phyloP scores from a whole-genome alignment of 2,329 filamentous ascomycete species.

The Chrysoporthe austroafricana region DNA sequence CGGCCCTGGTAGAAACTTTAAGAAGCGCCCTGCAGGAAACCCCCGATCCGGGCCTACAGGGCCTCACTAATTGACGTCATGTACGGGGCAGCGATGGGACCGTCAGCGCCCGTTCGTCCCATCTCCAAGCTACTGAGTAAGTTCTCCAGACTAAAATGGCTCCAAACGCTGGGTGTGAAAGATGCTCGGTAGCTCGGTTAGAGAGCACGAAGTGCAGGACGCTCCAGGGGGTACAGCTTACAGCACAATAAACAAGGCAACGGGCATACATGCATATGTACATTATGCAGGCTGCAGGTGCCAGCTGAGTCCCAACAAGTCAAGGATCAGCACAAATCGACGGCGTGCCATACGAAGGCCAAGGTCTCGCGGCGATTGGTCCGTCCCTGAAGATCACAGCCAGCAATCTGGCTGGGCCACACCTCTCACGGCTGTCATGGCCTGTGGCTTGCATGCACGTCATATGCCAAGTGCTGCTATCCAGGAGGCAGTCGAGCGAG shows the following conservation, averaged over 20 bases:
- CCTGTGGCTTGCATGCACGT: neutral
- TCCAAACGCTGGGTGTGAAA: neutral
- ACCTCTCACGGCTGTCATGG: neutral
- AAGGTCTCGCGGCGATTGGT: neutral
- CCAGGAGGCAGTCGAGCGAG: neutral
- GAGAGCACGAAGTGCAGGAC: no score
- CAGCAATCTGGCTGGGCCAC: neutral
- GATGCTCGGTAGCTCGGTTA: no score
- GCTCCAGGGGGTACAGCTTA: no score
- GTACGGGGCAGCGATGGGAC: neutral
- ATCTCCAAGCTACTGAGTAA: neutral
- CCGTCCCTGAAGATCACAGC: neutral
- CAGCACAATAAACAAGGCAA: neutral
- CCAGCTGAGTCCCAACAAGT: neutral
- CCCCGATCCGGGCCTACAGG: neutral
- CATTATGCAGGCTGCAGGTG: neutral
- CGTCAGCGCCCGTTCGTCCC: slow-evolving; percentile 5
- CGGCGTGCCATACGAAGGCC: no score
- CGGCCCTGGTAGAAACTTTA: no score
- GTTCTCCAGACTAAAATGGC: neutral
- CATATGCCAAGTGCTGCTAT: no score
- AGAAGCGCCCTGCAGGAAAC: neutral
- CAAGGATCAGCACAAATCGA: neutral
- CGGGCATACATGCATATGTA: neutral
- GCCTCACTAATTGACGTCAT: slow-evolving; percentile 21